A percentile compares a stretch with the other conserved stretches of the same genome.
phyloP scores from a whole-genome alignment of 306 rosid species.

The Dryas drummondii region DNA sequence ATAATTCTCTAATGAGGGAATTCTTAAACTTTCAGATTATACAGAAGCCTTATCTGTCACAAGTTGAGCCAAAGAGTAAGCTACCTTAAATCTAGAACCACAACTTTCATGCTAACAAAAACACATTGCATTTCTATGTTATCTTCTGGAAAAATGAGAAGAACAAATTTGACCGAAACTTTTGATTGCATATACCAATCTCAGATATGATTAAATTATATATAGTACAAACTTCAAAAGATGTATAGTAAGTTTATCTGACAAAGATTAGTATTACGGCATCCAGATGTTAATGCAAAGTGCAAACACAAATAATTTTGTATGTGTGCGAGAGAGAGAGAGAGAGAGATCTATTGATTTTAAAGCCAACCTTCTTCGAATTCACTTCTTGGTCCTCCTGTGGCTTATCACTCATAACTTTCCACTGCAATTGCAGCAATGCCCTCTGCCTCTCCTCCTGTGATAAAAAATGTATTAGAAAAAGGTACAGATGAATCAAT shows the following conservation, averaged over 20 bases:
- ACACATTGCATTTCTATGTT: too few species aligned
- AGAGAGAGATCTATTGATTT: slow-evolving; percentile 15
- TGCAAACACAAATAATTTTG: background rate
- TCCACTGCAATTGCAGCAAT: slow-evolving; percentile 93
- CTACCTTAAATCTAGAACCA: too few species aligned
- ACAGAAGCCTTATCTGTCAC: too few species aligned
- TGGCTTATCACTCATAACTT: slow-evolving; percentile 86
- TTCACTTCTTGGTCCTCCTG: slow-evolving; percentile 87
- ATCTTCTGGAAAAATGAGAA: too few species aligned
- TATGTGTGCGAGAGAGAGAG: background rate
- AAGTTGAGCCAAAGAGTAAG: too few species aligned
- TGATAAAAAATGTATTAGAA: slow-evolving; percentile 24
- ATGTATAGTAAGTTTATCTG: too few species aligned
- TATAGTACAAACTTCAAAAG: background rate
- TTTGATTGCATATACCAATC: too few species aligned
- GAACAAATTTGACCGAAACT: too few species aligned
- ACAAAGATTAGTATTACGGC: background rate
- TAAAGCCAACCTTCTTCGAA: slow-evolving; percentile 64
- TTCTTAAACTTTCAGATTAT: too few species aligned
- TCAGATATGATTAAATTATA: background rate
- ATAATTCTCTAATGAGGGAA: too few species aligned
- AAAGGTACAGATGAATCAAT: slow-evolving; percentile 7
- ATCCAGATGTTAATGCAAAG: background rate
- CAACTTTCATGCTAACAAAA: too few species aligned
- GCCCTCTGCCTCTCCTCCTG: slow-evolving; percentile 97